Conservation (phyloP, 148 eudicot species). For the Fagopyrum esculentum region DNA sequence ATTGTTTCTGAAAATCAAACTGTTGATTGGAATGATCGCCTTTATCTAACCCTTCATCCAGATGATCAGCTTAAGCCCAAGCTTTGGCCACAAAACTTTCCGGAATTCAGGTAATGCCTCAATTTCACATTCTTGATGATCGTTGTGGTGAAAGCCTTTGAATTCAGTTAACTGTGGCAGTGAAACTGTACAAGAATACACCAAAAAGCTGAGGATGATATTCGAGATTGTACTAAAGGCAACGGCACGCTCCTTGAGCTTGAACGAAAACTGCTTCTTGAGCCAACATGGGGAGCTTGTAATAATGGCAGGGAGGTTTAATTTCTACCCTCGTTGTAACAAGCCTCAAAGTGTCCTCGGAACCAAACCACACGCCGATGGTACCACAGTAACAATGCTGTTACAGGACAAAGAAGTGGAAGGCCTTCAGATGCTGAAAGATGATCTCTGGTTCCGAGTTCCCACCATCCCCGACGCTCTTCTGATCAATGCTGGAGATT, state of each 20-base stretch:
- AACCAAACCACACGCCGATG: conserved; percentile 40
- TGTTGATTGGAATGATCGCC: conserved; percentile 35
- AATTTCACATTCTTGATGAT: neutral
- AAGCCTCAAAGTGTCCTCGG: conserved; percentile 27
- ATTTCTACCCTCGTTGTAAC: conserved; percentile 40
- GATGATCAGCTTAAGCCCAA: conserved; percentile 22
- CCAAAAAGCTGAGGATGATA: conserved; percentile 12
- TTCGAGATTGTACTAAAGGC: conserved; percentile 25
- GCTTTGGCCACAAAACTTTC: conserved; percentile 30
- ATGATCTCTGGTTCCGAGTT: conserved; percentile 39
- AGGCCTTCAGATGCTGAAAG: conserved; percentile 44
- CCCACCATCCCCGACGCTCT: conserved; percentile 39
- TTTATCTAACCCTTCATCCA: conserved; percentile 27
- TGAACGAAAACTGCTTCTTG: conserved; percentile 35
- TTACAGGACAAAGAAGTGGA: conserved; percentile 42
- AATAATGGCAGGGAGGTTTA: conserved; percentile 29
- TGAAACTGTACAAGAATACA: conserved; percentile 21
- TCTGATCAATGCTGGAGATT: conserved; percentile 37
- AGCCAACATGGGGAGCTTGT: conserved; percentile 20
- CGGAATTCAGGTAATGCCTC: conserved; percentile 22
- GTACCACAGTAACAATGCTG: conserved; percentile 33
- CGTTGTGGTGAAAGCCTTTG: neutral
- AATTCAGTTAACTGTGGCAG: conserved; percentile 3
- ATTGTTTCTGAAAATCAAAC: conserved; percentile 14
- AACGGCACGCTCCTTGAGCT: conserved; percentile 30